Evolutionary conservation across 805 yeast genomes (phyloP).

Genomic region (Candida glaebosa): DNA sequence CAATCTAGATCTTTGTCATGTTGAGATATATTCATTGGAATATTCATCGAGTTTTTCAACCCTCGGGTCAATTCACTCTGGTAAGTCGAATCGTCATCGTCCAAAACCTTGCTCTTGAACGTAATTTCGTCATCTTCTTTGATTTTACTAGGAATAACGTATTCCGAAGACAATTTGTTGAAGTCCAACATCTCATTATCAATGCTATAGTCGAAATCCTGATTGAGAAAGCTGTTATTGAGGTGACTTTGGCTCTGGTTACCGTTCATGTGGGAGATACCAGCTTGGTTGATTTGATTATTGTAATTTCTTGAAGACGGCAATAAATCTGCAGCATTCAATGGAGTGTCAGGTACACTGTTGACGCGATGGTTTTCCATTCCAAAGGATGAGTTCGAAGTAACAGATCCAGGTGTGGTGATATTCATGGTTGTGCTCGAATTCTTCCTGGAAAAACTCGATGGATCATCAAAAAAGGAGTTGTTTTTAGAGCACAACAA

Average conservation of each 20-base stretch:
- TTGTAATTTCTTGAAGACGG: slow-evolving; percentile 6
- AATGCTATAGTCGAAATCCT: background rate
- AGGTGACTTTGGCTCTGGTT: background rate
- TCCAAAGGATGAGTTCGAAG: slow-evolving; percentile 4
- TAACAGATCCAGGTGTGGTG: slow-evolving; percentile 6
- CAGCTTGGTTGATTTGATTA: background rate
- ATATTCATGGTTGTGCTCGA: slow-evolving; percentile 5
- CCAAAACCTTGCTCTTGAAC: slow-evolving; percentile 1
- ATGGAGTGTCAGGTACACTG: slow-evolving; percentile 11
- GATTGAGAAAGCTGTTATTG: background rate
- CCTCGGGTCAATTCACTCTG: slow-evolving; percentile 4
- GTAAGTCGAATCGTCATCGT: background rate
- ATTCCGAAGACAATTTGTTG: background rate
- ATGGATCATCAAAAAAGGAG: slow-evolving; percentile 19
- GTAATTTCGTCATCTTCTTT: slow-evolving; percentile 6
- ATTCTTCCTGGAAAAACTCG: slow-evolving; percentile 5
- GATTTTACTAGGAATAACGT: slow-evolving; percentile 1
- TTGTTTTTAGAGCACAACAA: slow-evolving; percentile 19
- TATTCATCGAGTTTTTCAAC: slow-evolving; percentile 2
- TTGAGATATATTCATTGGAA: background rate
- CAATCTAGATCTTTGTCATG: slow-evolving; percentile 21
- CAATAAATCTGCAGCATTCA: slow-evolving; percentile 11
- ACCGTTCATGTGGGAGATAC: slow-evolving; percentile 1
- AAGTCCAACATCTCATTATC: background rate
- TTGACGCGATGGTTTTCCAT: background rate